Percentiles rank a stretch among this genome's conserved stretches.
Conservation (phyloP, 257 asterid species). For the Schizonepeta tenuifolia region DNA sequence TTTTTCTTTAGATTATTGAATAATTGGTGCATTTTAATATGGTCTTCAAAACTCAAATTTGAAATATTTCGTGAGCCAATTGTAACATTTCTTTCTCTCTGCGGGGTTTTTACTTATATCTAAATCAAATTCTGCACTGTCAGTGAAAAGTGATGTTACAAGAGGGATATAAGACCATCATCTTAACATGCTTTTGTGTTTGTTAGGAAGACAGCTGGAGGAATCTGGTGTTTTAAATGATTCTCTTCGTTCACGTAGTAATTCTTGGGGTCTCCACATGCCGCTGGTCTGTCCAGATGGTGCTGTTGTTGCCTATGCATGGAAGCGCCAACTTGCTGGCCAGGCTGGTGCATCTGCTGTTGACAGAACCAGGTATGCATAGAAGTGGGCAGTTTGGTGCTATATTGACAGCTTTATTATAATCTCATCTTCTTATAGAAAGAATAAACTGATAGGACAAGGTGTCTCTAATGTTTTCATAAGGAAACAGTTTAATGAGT, state of each 20-base stretch:
- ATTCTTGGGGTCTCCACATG: constrained; percentile 99
- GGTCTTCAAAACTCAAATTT: not conserved
- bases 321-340: constrained; percentile 99
- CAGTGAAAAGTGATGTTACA: not conserved
- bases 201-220: constrained; percentile 84
- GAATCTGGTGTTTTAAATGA: constrained; percentile 93
- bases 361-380: constrained; percentile 82
- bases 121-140: not conserved
- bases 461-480: too few relatives aligned
- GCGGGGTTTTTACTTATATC: not conserved
- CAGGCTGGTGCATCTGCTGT: constrained; percentile 99
- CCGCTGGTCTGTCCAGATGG: constrained; percentile 99
- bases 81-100: not conserved
- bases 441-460: too few relatives aligned
- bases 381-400: too few relatives aligned
- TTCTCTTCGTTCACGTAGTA: constrained; percentile 84
- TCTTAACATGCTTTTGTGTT: constrained; percentile 20
- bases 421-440: too few relatives aligned
- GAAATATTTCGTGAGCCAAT: not conserved
- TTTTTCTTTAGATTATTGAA: constrained; percentile 7
- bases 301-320: constrained; percentile 98
- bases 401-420: too few relatives aligned
- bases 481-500: too few relatives aligned
- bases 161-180: not conserved
- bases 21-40: constrained; percentile 15